Percentiles rank a stretch among this genome's conserved stretches.
These are phyloP conservation scores for Begonia masoniana DNA, from an alignment of 306 rosid genomes.

Conservation along the genomic window DNA sequence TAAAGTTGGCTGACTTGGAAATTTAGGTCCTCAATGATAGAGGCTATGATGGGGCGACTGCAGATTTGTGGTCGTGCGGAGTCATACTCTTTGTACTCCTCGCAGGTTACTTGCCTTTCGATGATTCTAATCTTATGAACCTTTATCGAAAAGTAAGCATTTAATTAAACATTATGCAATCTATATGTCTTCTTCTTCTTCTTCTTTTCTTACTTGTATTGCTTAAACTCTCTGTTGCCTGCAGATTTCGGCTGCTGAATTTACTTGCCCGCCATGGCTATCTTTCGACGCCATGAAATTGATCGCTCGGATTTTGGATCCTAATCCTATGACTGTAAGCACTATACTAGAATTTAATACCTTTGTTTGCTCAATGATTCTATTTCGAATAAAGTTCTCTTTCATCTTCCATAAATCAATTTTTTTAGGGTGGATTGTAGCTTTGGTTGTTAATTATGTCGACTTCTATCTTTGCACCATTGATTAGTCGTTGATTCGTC, in stretches of 20 bases:
- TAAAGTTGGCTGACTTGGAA: slow-evolving; percentile 9
- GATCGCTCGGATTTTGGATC: slow-evolving; percentile 82
- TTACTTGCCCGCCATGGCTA: slow-evolving; percentile 92
- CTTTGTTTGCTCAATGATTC: slow-evolving; percentile 2
- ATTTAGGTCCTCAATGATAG: slow-evolving; percentile 76
- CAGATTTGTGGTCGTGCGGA: slow-evolving; percentile 99
- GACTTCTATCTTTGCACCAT: too few species aligned
- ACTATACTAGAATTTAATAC: neutral
- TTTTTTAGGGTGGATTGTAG: too few species aligned
- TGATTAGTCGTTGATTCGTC: too few species aligned
- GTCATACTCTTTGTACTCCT: slow-evolving; percentile 96
- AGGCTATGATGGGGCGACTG: slow-evolving; percentile 95
- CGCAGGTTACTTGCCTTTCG: slow-evolving; percentile 99
- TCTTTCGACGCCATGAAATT: slow-evolving; percentile 86
- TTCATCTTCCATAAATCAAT: neutral
- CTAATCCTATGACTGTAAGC: slow-evolving; percentile 83
- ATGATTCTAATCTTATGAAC: slow-evolving; percentile 75
- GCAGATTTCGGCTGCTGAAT: slow-evolving; percentile 90
- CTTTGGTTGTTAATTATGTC: too few species aligned
- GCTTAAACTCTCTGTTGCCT: slow-evolving; percentile 18
- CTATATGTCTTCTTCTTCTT: slow-evolving; percentile 7
- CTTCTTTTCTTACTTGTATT: slow-evolving; percentile 8
- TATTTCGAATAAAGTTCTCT: neutral
- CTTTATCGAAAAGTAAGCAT: slow-evolving; percentile 77
- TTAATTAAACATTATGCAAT: slow-evolving; percentile 7